Evolutionary conservation across 371 early-diverging fungal genomes (phyloP).

Genomic region (Nosema muscidifuracis): DNA sequence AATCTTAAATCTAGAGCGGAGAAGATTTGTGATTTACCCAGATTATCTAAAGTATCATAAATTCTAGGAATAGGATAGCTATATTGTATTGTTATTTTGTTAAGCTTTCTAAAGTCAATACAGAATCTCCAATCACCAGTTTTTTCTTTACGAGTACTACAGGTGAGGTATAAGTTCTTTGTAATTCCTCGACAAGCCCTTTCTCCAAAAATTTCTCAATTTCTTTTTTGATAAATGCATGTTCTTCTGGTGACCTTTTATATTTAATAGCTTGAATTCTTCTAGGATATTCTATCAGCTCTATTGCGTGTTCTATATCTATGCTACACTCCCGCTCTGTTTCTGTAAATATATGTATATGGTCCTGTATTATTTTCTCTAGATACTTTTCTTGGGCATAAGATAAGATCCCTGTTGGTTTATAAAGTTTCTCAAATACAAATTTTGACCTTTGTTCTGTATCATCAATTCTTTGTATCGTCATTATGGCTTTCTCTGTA

Average conservation of each 20-base stretch:
- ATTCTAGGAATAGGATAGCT: slow-evolving; percentile 14
- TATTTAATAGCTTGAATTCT: neutral
- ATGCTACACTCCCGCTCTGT: neutral
- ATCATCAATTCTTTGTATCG: too few species aligned
- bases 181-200: neutral
- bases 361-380: neutral
- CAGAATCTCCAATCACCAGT: slow-evolving; percentile 13
- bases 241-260: neutral
- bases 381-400: neutral
- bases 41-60: neutral
- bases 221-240: neutral
- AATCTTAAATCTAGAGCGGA: slow-evolving; percentile 13
- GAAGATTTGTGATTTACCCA: neutral
- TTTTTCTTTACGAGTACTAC: neutral
- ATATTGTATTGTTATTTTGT: slow-evolving; percentile 15
- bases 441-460: too few species aligned
- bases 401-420: too few species aligned
- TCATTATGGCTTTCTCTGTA: too few species aligned
- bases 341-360: neutral
- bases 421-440: too few species aligned
- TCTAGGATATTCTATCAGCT: neutral
- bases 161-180: neutral
- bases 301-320: neutral
- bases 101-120: slow-evolving; percentile 11
- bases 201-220: neutral